A percentile compares a stretch with the other conserved stretches of the same genome.
phyloP scores from a whole-genome alignment of 331 rosid species.

The Ulmus americana region DNA sequence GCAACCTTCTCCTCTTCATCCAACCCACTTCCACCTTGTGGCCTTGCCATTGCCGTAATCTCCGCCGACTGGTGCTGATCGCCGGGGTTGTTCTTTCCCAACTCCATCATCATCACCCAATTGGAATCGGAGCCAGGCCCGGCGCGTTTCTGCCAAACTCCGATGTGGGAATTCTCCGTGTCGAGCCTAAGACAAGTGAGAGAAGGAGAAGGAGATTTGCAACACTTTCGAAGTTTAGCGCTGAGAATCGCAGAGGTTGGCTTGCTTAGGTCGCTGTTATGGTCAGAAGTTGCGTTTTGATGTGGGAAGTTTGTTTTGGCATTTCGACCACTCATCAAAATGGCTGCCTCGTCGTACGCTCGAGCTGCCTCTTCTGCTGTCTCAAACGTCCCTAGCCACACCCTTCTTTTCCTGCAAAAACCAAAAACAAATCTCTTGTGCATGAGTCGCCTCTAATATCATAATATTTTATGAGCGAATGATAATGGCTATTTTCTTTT shows the following conservation, averaged over 20 bases:
- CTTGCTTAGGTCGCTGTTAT: background rate
- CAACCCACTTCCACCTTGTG: slow-evolving; percentile 7
- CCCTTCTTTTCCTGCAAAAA: slow-evolving; percentile 62
- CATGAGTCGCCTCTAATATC: background rate
- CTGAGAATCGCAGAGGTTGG: slow-evolving; percentile 48
- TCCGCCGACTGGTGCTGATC: background rate
- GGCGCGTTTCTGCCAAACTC: slow-evolving; percentile 73
- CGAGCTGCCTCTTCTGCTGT: slow-evolving; percentile 81
- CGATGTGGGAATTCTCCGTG: slow-evolving; percentile 65
- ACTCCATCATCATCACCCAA: slow-evolving; percentile 80
- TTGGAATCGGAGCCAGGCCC: slow-evolving; percentile 54
- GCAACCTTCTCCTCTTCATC: slow-evolving; percentile 60
- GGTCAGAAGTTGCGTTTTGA: slow-evolving; percentile 5
- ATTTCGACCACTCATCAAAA: slow-evolving; percentile 66
- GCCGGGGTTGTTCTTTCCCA: background rate
- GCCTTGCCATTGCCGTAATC: background rate
- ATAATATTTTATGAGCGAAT: background rate
- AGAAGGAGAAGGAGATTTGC: slow-evolving; percentile 67
- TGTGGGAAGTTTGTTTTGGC: slow-evolving; percentile 80
- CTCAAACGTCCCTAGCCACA: slow-evolving; percentile 83
- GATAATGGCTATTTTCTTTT: no score
- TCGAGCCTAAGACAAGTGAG: slow-evolving; percentile 80
- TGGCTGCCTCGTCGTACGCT: slow-evolving; percentile 88
- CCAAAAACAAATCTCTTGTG: background rate
- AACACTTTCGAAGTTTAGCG: slow-evolving; percentile 58